Conservation (phyloP, 176 grass and related monocot species). For the Urochloa ruziziensis region DNA sequence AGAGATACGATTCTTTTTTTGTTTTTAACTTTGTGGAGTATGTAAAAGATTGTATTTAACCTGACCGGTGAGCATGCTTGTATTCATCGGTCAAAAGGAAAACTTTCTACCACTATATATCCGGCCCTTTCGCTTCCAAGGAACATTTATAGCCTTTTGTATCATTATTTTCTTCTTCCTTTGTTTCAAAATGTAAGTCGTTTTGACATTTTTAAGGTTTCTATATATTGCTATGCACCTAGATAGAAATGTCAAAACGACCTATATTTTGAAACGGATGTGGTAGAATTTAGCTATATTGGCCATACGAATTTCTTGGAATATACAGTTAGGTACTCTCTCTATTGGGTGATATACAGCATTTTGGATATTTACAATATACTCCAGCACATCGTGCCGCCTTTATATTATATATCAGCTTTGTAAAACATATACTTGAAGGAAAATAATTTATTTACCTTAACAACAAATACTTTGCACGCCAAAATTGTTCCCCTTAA, state of each 20-base stretch:
- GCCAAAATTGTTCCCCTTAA: background rate
- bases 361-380: background rate
- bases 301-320: too few relatives aligned
- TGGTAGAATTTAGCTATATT: background rate
- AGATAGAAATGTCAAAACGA: too few relatives aligned
- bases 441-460: background rate
- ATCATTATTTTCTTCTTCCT: background rate
- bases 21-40: background rate
- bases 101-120: background rate
- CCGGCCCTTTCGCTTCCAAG: background rate
- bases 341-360: background rate
- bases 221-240: too few relatives aligned
- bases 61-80: background rate
- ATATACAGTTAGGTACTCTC: too few relatives aligned
- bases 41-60: background rate
- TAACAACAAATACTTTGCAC: background rate
- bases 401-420: background rate
- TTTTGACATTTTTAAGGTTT: too few relatives aligned
- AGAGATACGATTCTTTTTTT: fast-evolving
- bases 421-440: background rate
- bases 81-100: background rate
- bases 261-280: too few relatives aligned
- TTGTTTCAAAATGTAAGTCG: too few relatives aligned
- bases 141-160: background rate
- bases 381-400: background rate